Percentiles rank a stretch among this genome's conserved stretches.
Conservation (phyloP, 2,329 filamentous ascomycete species). For the Nannizziopsis arthrosporioides region DNA sequence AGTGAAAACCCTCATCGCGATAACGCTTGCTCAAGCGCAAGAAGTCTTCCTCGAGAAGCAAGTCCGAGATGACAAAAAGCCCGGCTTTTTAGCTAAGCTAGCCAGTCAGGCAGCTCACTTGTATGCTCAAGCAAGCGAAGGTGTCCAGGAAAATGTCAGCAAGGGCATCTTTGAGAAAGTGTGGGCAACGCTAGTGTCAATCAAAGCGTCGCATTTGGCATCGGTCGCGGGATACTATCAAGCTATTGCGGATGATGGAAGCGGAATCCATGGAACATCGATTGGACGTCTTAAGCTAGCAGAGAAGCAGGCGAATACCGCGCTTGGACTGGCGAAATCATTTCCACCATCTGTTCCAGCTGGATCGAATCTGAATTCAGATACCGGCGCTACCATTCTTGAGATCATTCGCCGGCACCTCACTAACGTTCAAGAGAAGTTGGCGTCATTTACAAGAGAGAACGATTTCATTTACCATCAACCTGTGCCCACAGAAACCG, state of each 20-base stretch:
- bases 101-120: conserved; percentile 82
- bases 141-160: conserved; percentile 81
- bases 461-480: conserved; percentile 99
- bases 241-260: conserved; percentile 79
- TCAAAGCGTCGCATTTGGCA: conserved; percentile 70
- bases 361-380: conserved; percentile 70
- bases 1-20: conserved; percentile 81
- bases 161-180: conserved; percentile 89
- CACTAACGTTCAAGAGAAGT: conserved; percentile 66
- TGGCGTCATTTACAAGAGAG: conserved; percentile 68
- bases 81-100: conserved; percentile 80
- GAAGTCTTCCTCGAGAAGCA: conserved; percentile 98
- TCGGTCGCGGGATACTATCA: conserved; percentile 91
- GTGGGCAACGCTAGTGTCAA: conserved; percentile 61
- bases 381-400: conserved; percentile 61
- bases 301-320: conserved; percentile 66
- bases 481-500: conserved; percentile 72
- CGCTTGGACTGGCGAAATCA: conserved; percentile 59
- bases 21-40: conserved; percentile 91
- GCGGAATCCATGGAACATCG: conserved; percentile 72
- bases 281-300: conserved; percentile 74
- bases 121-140: conserved; percentile 78
- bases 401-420: conserved; percentile 77
- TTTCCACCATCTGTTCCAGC: conserved; percentile 72
- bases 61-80: conserved; percentile 82